These are phyloP conservation scores for Parathielavia hyrcaniae DNA, from an alignment of 495 filamentous ascomycete species.

Conservation along the genomic window DNA sequence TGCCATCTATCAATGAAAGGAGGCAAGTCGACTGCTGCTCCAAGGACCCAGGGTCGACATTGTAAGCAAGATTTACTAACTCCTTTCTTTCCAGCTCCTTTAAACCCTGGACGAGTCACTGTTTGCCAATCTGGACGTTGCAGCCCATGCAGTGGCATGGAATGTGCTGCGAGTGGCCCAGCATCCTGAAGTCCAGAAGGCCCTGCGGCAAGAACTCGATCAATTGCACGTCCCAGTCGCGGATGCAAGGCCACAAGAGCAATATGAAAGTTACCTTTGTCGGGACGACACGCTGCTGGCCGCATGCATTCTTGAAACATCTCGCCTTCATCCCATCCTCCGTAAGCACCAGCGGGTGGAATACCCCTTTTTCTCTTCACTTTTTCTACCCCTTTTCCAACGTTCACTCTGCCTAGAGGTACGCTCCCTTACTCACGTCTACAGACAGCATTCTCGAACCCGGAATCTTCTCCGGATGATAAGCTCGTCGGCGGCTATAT, in stretches of 20 bases:
- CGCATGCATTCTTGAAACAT: slow-evolving; percentile 30
- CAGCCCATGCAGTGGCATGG: slow-evolving; percentile 37
- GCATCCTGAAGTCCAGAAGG: slow-evolving; percentile 26
- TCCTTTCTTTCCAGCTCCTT: no score
- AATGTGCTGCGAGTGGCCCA: slow-evolving; percentile 37
- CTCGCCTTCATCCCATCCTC: not conserved
- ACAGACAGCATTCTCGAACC: slow-evolving; percentile 1
- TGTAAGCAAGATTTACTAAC: no score
- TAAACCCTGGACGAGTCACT: slow-evolving; percentile 44
- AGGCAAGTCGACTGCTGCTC: no score
- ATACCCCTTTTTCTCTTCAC: no score
- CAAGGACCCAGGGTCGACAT: no score
- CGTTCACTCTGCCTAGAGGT: no score
- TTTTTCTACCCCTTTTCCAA: not conserved
- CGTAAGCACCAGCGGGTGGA: not conserved
- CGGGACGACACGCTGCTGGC: slow-evolving; percentile 26
- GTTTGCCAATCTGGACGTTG: slow-evolving; percentile 46
- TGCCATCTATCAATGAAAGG: slow-evolving; percentile 6
- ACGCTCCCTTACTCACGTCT: not conserved
- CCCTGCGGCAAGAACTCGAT: slow-evolving; percentile 26
- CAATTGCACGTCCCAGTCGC: not conserved
- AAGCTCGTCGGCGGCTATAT: not conserved
- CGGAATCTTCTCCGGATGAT: not conserved
- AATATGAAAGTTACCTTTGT: slow-evolving; percentile 18
- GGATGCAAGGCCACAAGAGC: no score